These are phyloP conservation scores for Fusarium continuum DNA, from an alignment of 2,329 filamentous ascomycete genomes.

Conservation along the genomic window DNA sequence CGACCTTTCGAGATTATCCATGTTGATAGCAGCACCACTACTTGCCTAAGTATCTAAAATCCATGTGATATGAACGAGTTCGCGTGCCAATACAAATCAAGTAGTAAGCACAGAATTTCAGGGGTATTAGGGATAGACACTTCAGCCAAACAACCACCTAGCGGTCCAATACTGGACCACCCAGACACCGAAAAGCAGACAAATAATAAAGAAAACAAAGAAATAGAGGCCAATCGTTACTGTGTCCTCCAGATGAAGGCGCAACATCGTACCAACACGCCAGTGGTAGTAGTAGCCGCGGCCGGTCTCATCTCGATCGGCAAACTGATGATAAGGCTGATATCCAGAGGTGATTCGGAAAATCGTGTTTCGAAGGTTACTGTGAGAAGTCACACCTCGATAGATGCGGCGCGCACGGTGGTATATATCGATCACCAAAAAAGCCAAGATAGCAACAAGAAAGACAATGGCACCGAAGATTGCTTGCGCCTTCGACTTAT, in stretches of 20 bases:
- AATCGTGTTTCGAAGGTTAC: neutral
- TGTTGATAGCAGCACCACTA: no score
- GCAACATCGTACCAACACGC: neutral
- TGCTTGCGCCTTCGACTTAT: neutral
- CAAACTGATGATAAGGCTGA: neutral
- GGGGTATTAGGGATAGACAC: no score
- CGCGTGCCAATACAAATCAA: no score
- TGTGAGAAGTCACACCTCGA: neutral
- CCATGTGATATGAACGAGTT: no score
- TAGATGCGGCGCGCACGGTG: neutral
- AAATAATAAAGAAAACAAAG: neutral
- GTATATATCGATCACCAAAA: neutral
- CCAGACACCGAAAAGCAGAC: neutral
- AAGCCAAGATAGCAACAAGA: neutral
- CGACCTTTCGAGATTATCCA: no score
- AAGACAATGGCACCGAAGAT: neutral
- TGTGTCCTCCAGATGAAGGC: neutral
- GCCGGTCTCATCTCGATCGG: neutral
- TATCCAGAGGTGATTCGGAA: neutral
- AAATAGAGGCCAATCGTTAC: neutral
- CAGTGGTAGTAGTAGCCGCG: neutral
- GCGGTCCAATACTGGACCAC: neutral
- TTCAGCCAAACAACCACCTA: neutral
- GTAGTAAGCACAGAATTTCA: no score
- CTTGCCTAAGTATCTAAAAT: no score